phyloP scores from a whole-genome alignment of 2,329 filamentous ascomycete genomes.

The Helicocarpus griseus region DNA sequence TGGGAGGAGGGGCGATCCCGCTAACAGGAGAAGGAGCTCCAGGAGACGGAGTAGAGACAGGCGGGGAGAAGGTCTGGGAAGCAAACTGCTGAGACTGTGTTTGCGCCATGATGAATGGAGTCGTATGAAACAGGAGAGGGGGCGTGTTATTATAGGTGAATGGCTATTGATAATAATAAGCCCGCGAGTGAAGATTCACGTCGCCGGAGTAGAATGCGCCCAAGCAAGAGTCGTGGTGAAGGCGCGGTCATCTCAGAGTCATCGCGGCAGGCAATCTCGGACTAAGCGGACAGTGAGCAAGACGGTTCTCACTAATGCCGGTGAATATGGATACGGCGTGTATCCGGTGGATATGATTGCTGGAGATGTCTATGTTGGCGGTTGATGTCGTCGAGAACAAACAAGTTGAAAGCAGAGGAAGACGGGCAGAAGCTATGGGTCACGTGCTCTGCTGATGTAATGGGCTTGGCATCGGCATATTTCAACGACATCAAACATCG shows the following conservation, averaged over 20 bases:
- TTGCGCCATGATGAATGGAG: slow-evolving; percentile 46
- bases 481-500: neutral
- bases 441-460: neutral
- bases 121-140: neutral
- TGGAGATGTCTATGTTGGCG: too few species aligned
- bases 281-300: neutral
- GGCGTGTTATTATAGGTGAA: slow-evolving; percentile 1
- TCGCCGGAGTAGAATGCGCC: slow-evolving; percentile 19
- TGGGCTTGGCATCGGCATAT: neutral
- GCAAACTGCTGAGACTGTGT: slow-evolving; percentile 45
- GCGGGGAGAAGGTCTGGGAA: slow-evolving; percentile 52
- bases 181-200: slow-evolving; percentile 20
- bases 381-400: too few species aligned
- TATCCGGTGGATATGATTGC: neutral
- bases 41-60: slow-evolving; percentile 53
- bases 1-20: slow-evolving; percentile 51
- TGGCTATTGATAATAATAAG: slow-evolving; percentile 11
- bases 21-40: slow-evolving; percentile 43
- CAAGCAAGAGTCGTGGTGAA: slow-evolving; percentile 13
- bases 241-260: slow-evolving; percentile 7
- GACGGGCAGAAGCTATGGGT: neutral
- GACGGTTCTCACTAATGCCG: too few species aligned
- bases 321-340: too few species aligned
- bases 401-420: neutral
- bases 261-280: neutral